Evolutionary conservation across 225 moss, liverwort and hornwort genomes (phyloP).

Genomic region (Pseudoscleropodium purum): DNA sequence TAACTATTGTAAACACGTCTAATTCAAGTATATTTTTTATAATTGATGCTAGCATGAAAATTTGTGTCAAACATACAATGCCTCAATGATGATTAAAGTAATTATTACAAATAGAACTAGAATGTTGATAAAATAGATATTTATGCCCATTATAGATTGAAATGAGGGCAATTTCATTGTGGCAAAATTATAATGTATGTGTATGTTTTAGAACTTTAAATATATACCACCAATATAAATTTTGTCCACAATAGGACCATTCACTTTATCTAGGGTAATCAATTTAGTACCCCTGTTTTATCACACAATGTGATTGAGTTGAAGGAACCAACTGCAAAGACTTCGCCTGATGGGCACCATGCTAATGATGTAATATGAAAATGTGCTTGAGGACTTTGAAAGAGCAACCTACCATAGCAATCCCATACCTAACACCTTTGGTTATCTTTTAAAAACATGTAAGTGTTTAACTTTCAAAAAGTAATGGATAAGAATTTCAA

Average conservation of each 20-base stretch:
- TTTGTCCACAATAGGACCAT: neutral
- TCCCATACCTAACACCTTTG: constrained; percentile 70
- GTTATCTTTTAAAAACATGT: neutral
- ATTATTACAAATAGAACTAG: neutral
- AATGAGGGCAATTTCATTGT: neutral
- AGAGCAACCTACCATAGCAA: constrained; percentile 74
- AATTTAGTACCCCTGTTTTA: constrained; percentile 55
- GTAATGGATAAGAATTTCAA: neutral
- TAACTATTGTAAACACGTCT: rapidly evolving
- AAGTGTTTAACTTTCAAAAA: neutral
- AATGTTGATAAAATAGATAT: neutral
- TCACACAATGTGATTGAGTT: constrained; percentile 61
- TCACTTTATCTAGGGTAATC: neutral
- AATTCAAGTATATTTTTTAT: neutral
- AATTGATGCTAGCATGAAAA: neutral
- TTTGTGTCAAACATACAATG: too few species aligned
- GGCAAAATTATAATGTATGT: rapidly evolving
- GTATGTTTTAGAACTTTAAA: neutral
- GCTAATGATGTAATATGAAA: constrained; percentile 53
- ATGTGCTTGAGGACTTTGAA: constrained; percentile 55
- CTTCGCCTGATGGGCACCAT: constrained; percentile 81
- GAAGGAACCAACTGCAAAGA: constrained; percentile 67
- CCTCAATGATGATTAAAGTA: neutral
- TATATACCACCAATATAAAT: too few species aligned
- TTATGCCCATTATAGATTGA: rapidly evolving